Conservation (phyloP, 805 yeast species). For the Candida tallmaniae region DNA sequence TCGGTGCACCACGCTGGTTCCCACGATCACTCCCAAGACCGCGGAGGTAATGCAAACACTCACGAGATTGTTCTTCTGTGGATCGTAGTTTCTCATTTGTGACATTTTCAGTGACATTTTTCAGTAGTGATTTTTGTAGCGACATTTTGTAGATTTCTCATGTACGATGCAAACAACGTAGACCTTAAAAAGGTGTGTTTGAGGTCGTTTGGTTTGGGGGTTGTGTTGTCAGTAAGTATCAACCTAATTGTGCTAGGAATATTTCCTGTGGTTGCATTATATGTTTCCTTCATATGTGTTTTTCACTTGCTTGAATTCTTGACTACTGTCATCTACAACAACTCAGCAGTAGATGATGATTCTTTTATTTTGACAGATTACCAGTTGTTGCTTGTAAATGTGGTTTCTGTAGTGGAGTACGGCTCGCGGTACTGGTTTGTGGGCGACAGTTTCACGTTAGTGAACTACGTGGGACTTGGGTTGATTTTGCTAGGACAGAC, state of each 20-base stretch:
- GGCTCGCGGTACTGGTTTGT: not conserved
- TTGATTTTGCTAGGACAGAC: constrained; percentile 59
- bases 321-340: constrained; percentile 72
- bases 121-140: no score
- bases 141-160: no score
- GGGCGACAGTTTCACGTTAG: not conserved
- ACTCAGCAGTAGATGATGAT: constrained; percentile 59
- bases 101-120: not conserved
- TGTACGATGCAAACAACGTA: constrained; percentile 24
- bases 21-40: constrained; percentile 16
- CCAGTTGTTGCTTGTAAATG: constrained; percentile 23
- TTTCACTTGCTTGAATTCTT: constrained; percentile 85
- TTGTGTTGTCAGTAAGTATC: constrained; percentile 15
- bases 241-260: not conserved
- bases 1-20: constrained; percentile 2
- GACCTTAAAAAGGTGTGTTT: constrained; percentile 25
- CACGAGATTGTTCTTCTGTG: constrained; percentile 14
- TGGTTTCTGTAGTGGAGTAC: constrained; percentile 16
- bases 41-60: constrained; percentile 17
- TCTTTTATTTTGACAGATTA: constrained; percentile 37
- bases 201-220: constrained; percentile 32
- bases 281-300: constrained; percentile 46
- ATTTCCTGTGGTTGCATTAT: constrained; percentile 23
- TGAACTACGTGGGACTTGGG: constrained; percentile 43
- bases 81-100: constrained; percentile 6